phyloP scores from a whole-genome alignment of 2,329 filamentous ascomycete species.

The Aspergillus aculeatus region DNA sequence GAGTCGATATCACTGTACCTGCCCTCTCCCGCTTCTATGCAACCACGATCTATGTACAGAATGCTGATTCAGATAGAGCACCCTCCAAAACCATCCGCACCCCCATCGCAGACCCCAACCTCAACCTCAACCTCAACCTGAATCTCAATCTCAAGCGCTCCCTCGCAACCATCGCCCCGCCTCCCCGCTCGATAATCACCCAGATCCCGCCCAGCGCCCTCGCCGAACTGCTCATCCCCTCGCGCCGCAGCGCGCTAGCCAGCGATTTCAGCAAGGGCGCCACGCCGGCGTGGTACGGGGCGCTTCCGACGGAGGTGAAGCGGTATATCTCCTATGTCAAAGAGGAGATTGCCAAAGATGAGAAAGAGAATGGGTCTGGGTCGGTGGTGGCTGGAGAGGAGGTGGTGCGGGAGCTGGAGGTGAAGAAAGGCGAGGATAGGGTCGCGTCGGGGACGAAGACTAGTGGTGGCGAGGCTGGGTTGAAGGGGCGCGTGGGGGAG shows the following conservation, averaged over 20 bases:
- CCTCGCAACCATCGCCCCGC: slow-evolving; percentile 32
- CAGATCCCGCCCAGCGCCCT: slow-evolving; percentile 32
- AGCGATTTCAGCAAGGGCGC: slow-evolving; percentile 32
- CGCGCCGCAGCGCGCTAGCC: slow-evolving; percentile 30
- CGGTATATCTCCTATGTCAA: slow-evolving; percentile 33
- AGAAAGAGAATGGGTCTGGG: background rate
- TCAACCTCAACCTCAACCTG: slow-evolving; percentile 17
- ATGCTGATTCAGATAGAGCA: slow-evolving; percentile 3
- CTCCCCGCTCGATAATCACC: slow-evolving; percentile 32
- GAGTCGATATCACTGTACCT: slow-evolving; percentile 19
- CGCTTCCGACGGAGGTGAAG: slow-evolving; percentile 31
- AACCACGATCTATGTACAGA: too few species aligned
- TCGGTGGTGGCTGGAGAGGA: background rate
- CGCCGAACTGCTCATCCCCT: slow-evolving; percentile 29
- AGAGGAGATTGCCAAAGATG: slow-evolving; percentile 22
- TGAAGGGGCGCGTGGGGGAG: background rate
- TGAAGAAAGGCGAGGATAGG: background rate
- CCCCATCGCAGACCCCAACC: slow-evolving; percentile 31
- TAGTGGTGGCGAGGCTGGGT: background rate
- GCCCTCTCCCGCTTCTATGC: background rate
- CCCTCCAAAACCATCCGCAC: slow-evolving; percentile 17
- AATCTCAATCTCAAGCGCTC: slow-evolving; percentile 25
- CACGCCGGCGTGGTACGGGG: slow-evolving; percentile 33
- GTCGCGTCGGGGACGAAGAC: background rate
- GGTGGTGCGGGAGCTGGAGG: background rate